Evolutionary conservation across 2,329 filamentous ascomycete genomes (phyloP).

Genomic region (Botrytis porri): DNA sequence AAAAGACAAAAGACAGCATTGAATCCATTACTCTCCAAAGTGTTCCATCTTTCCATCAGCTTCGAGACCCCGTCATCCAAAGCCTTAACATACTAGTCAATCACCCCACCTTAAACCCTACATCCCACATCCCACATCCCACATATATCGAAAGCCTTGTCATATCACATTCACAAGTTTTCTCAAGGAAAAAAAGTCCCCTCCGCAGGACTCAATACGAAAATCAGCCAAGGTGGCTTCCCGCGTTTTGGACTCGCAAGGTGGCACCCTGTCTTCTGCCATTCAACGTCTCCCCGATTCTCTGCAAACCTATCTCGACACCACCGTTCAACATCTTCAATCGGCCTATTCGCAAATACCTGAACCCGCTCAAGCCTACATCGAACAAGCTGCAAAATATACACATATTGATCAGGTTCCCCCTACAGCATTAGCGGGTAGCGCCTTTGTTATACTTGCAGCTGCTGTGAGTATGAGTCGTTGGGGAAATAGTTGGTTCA

Average conservation of each 20-base stretch:
- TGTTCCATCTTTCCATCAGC: not conserved
- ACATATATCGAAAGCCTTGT: conserved; percentile 9
- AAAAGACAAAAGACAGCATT: not conserved
- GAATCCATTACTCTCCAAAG: not conserved
- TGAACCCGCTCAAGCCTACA: conserved; percentile 30
- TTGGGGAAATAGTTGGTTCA: conserved; percentile 36
- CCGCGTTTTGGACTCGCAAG: conserved; percentile 54
- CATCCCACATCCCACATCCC: conserved; percentile 15
- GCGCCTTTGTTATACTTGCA: conserved; percentile 30
- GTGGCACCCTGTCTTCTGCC: conserved; percentile 54
- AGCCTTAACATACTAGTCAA: not conserved
- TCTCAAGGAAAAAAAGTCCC: conserved; percentile 9
- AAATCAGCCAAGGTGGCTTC: conserved; percentile 39
- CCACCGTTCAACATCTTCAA: conserved; percentile 49
- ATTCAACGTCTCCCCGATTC: conserved; percentile 52
- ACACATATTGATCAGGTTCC: conserved; percentile 35
- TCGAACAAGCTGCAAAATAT: conserved; percentile 32
- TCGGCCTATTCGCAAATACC: conserved; percentile 41
- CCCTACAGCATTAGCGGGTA: conserved; percentile 31
- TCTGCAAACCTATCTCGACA: conserved; percentile 54
- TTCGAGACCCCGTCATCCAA: conserved; percentile 1
- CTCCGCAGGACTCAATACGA: conserved; percentile 14
- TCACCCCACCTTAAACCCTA: conserved; percentile 12
- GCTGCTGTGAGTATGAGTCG: conserved; percentile 37
- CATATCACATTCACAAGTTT: not conserved